These are phyloP conservation scores for Didymella glomerata DNA, from an alignment of 2,329 filamentous ascomycete genomes.

Conservation along the genomic window DNA sequence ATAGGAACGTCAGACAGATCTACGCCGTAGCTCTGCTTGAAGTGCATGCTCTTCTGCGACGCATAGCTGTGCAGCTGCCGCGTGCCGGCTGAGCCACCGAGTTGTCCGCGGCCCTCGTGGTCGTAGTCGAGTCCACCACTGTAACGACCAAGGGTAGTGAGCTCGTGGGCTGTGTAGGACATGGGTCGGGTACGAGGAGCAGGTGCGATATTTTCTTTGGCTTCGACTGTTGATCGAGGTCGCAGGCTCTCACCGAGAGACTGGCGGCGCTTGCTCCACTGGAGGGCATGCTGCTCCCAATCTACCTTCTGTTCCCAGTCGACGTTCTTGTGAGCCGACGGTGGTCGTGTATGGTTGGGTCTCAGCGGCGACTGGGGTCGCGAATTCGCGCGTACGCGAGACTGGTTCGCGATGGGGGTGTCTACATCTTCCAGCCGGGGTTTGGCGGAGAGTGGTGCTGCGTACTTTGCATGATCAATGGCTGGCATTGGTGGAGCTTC, in stretches of 20 bases:
- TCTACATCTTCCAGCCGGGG: slow-evolving; percentile 19
- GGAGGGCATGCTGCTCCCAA: slow-evolving; percentile 40
- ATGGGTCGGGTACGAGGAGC: slow-evolving; percentile 6
- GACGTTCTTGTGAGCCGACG: slow-evolving; percentile 24
- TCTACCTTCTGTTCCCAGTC: slow-evolving; percentile 26
- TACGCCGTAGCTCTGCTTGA: slow-evolving; percentile 41
- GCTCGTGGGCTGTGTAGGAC: slow-evolving; percentile 15
- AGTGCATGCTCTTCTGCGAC: slow-evolving; percentile 43
- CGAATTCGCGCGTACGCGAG: slow-evolving; percentile 13
- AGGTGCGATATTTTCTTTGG: slow-evolving; percentile 16
- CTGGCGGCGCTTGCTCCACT: slow-evolving; percentile 44
- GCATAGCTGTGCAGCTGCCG: slow-evolving; percentile 42
- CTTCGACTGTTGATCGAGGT: slow-evolving; percentile 14
- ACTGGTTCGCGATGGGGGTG: slow-evolving; percentile 10
- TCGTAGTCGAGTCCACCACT: slow-evolving; percentile 49
- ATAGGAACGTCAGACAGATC: slow-evolving; percentile 47
- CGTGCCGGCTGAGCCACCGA: slow-evolving; percentile 51
- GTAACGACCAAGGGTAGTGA: slow-evolving; percentile 42
- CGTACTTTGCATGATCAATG: slow-evolving; percentile 30
- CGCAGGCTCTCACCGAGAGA: slow-evolving; percentile 41
- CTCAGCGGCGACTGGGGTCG: slow-evolving; percentile 15
- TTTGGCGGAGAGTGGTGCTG: slow-evolving; percentile 14
- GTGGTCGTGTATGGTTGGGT: slow-evolving; percentile 19
- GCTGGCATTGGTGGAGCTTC: slow-evolving; percentile 33
- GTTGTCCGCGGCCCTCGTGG: slow-evolving; percentile 44